Evolutionary conservation across 768 basidiomycete genomes (phyloP), one percentile per base, ranked within the genome.

Genomic region (Tylopilus plumbeoviolaceoides): DNA sequence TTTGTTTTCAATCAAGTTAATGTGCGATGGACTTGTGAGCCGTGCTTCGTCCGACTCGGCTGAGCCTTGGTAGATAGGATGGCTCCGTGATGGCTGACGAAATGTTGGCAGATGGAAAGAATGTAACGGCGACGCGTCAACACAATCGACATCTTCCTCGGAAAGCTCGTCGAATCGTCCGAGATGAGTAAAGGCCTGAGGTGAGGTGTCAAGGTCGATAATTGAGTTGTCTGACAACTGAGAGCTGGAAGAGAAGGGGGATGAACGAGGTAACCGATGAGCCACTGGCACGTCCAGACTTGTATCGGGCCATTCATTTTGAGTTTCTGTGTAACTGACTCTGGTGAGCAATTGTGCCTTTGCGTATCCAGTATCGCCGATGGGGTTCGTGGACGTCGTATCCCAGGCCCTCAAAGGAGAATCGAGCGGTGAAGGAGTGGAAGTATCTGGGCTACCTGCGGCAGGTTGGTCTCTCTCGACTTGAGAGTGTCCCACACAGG

Each of bases 181-280:
- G 5, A 39, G 33, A 17, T 5, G 45, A 54, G 40, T 47, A 12
- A 51, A 28, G 17, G 44, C 41, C n/a, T n/a, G 45, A 31, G 57
- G 60, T 2, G 68, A 69, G 15, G 62, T 60, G 14, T 64, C 66
- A 8, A 69, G 48, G 20, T 60, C 36, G 15, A 68, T 53, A 40
- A 64, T 58, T 2, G 42, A 55, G 44, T 56, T 28, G 15, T 62
- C 39, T 15, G 60, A 58, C 17, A 48, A 47, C 21, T 45, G 57
- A 25, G 53, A 57, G 41, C 57, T 44, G 21, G 61, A 59, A 46
- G 49, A 10, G 20, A 59, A 54, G 12, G 66, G 68, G 20, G 62
- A 66, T 43, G 63, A 70, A 25, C 38, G 54, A 36, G 60, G 58
- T n/a, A 66, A 51, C 28, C 51, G 45, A 33, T 46, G 39, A 31